Evolutionary conservation across 495 filamentous ascomycete genomes (phyloP).

Genomic region (Hyaloscypha finlandica): DNA sequence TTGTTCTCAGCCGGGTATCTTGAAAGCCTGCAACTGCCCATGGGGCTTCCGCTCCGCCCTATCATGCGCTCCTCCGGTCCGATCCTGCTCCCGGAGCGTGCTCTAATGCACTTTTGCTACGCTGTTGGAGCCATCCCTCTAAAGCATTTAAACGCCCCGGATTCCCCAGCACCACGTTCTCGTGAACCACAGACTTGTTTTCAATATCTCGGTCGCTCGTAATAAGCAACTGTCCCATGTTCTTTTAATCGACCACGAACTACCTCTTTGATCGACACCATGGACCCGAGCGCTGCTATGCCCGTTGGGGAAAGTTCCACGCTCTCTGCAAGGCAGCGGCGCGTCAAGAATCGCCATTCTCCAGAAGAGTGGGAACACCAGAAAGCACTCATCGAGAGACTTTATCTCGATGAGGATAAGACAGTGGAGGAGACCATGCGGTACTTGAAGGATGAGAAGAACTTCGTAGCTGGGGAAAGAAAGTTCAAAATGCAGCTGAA

Average conservation of each 20-base stretch:
- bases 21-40: neutral
- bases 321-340: neutral
- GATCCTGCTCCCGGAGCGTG: slow-evolving; percentile 1
- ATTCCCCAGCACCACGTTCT: neutral
- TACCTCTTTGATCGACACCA: neutral
- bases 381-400: slow-evolving; percentile 4
- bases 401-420: slow-evolving; percentile 11
- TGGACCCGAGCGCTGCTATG: neutral
- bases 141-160: slow-evolving; percentile 3
- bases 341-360: slow-evolving; percentile 8
- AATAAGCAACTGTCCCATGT: neutral
- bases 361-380: slow-evolving; percentile 8
- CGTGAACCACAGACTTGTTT: neutral
- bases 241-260: slow-evolving; percentile 4
- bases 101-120: slow-evolving; percentile 4
- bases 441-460: slow-evolving; percentile 7
- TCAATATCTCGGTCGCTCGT: neutral
- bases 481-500: slow-evolving; percentile 16
- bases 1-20: neutral
- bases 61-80: neutral
- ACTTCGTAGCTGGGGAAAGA: slow-evolving; percentile 4
- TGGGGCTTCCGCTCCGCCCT: neutral
- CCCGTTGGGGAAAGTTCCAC: slow-evolving; percentile 6
- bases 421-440: slow-evolving; percentile 11
- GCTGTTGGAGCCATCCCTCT: neutral